phyloP scores from a whole-genome alignment of 2,329 filamentous ascomycete genomes.

The Colletotrichum orchidophilum region DNA sequence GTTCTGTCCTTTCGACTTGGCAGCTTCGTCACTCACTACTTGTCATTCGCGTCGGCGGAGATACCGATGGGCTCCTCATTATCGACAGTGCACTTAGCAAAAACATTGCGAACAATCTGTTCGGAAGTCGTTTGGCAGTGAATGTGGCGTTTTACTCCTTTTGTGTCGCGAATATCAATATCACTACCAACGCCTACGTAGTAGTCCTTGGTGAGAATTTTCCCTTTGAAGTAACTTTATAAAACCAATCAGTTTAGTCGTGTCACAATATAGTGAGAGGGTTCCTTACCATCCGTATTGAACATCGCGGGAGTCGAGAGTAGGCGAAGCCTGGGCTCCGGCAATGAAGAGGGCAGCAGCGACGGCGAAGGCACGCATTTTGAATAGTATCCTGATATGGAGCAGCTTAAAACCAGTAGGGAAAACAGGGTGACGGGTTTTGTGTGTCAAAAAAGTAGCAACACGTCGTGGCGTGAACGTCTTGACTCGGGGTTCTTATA shows the following conservation, averaged over 20 bases:
- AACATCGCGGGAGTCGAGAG: constrained; percentile 7
- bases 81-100: constrained; percentile 20
- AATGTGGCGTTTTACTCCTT: constrained; percentile 11
- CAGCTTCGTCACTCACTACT: neutral
- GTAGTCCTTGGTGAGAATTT: constrained; percentile 13
- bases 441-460: neutral
- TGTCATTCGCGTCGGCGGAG: neutral
- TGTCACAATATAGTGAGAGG: neutral
- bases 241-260: neutral
- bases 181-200: constrained; percentile 15
- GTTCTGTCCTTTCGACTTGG: too few relatives aligned
- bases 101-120: constrained; percentile 23
- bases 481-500: constrained; percentile 11
- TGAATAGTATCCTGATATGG: neutral
- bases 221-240: constrained; percentile 10
- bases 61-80: neutral
- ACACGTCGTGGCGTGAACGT: rapidly evolving
- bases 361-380: constrained; percentile 12
- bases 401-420: neutral
- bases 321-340: constrained; percentile 15
- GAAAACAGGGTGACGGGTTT: neutral
- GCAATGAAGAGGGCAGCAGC: constrained; percentile 9
- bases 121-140: constrained; percentile 18
- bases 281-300: constrained; percentile 18
- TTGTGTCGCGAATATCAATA: neutral